Evolutionary conservation across 176 grass and related monocot species (phyloP).

Genomic region (Alopecurus myosuroides): DNA sequence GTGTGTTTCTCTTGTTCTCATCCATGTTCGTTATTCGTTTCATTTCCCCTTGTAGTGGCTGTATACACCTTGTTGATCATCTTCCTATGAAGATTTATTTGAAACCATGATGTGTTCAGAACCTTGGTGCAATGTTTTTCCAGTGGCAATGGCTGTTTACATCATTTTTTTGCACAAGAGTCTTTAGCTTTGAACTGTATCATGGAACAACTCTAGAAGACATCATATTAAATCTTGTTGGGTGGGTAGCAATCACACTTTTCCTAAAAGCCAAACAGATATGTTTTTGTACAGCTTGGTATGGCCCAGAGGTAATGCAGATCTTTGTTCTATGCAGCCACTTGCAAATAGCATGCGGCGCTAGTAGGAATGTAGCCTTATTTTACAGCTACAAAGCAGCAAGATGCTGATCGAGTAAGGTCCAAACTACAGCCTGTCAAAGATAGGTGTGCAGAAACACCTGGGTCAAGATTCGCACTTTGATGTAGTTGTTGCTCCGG

Average conservation of each 20-base stretch:
- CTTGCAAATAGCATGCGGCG: not conserved
- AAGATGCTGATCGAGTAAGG: not conserved
- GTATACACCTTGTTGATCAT: not conserved
- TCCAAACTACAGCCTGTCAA: not conserved
- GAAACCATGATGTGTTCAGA: not conserved
- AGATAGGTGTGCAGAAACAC: not conserved
- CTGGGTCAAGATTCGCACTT: not conserved
- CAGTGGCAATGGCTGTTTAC: no score
- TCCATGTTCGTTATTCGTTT: not conserved
- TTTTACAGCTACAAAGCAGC: not conserved
- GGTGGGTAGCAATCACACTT: not conserved
- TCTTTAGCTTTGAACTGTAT: not conserved
- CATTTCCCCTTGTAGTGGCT: not conserved
- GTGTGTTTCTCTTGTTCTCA: constrained; percentile 17
- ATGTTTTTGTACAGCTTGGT: not conserved
- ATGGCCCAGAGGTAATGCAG: not conserved
- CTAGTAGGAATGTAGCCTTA: not conserved
- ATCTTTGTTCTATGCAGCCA: constrained; percentile 1
- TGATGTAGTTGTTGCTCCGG: not conserved
- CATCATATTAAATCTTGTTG: not conserved
- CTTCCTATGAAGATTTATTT: constrained; percentile 8
- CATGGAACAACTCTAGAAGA: not conserved
- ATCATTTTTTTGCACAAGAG: not conserved
- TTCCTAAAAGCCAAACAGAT: not conserved
- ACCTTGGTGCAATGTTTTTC: not conserved